phyloP scores from a whole-genome alignment of 331 rosid species.

The Stylosanthes scabra region DNA sequence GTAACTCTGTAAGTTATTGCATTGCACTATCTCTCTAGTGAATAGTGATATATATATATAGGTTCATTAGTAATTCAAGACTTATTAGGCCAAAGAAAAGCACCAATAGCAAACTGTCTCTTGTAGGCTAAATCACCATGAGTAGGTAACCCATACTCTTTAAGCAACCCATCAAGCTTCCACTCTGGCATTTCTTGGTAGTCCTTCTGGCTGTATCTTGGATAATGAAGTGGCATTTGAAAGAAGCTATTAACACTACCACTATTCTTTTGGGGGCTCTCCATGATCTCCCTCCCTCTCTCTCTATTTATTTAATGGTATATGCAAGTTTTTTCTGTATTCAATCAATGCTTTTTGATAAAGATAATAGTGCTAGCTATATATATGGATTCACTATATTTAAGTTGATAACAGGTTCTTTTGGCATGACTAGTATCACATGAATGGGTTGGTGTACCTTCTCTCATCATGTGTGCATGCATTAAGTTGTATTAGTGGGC shows the following conservation, averaged over 20 bases:
- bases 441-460: constrained; percentile 52
- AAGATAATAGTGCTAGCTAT: not conserved
- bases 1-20: too few species aligned
- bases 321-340: not conserved
- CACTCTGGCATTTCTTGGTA: constrained; percentile 80
- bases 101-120: constrained; percentile 76
- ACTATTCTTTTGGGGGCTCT: constrained; percentile 38
- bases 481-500: constrained; percentile 15
- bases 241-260: constrained; percentile 40
- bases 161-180: constrained; percentile 52
- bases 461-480: constrained; percentile 21
- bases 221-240: constrained; percentile 88
- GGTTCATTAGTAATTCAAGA: constrained; percentile 3
- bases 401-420: constrained; percentile 34
- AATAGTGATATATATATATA: too few species aligned
- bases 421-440: constrained; percentile 51
- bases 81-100: constrained; percentile 77
- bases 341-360: not conserved
- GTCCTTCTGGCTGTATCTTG: constrained; percentile 70
- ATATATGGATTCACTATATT: constrained; percentile 3
- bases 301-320: not conserved
- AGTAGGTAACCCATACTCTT: constrained; percentile 67
- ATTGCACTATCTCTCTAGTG: too few species aligned
- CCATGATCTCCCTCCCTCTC: constrained; percentile 43
- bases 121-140: constrained; percentile 73